These are phyloP conservation scores for Hanseniaspora lachancei DNA, from an alignment of 805 yeast species.

Conservation along the genomic window DNA sequence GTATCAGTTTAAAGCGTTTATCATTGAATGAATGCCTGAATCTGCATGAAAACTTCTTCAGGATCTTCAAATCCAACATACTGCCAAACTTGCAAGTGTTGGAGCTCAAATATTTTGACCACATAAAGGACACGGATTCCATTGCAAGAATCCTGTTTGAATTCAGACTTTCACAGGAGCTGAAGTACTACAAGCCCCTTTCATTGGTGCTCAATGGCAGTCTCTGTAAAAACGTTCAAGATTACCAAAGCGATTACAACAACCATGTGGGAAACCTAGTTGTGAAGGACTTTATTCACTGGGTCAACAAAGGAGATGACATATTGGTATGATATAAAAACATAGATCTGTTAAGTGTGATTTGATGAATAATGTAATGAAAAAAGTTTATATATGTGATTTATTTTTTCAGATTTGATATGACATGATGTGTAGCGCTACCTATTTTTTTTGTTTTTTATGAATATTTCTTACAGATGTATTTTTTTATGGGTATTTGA, in stretches of 20 bases:
- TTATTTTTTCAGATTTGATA: too few relatives aligned
- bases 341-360: too few relatives aligned
- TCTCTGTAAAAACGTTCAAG: not conserved
- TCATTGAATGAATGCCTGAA: constrained; percentile 6
- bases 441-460: too few relatives aligned
- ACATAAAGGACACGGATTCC: not conserved
- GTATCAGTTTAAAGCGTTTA: constrained; percentile 3
- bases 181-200: constrained; percentile 3
- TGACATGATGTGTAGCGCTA: too few relatives aligned
- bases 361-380: not conserved
- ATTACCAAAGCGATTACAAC: constrained; percentile 2
- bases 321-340: too few relatives aligned
- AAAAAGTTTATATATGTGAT: too few relatives aligned
- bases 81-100: constrained; percentile 13
- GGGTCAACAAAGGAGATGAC: not conserved
- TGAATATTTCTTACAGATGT: too few relatives aligned
- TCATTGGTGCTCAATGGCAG: not conserved
- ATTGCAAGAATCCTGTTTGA: not conserved
- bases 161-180: constrained; percentile 7
- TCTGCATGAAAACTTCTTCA: not conserved
- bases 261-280: constrained; percentile 1
- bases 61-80: not conserved
- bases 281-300: not conserved
- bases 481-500: too few relatives aligned
- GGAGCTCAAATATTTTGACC: constrained; percentile 7